Evolutionary conservation across 148 eudicot genomes (phyloP).

Genomic region (Rhododendron williamsianum): DNA sequence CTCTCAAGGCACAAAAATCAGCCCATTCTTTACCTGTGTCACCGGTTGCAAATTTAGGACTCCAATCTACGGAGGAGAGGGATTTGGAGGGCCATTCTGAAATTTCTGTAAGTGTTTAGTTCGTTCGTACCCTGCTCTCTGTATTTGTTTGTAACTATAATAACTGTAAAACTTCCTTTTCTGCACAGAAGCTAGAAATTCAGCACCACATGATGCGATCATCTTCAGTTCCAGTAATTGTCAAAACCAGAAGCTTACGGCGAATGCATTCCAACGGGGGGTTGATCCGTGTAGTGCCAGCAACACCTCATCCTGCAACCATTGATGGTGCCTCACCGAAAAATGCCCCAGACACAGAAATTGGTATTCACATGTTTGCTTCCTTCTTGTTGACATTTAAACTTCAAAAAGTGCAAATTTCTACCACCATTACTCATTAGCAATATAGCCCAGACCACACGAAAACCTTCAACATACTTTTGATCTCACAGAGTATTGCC

Average conservation of each 20-base stretch:
- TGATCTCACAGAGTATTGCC: neutral
- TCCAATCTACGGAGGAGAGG: conserved; percentile 14
- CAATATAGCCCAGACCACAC: neutral
- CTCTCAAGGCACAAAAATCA: conserved; percentile 36
- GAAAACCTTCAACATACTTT: neutral
- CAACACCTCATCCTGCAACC: conserved; percentile 19
- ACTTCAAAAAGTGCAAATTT: neutral
- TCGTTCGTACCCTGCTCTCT: neutral
- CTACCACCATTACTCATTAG: neutral
- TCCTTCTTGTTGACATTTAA: neutral
- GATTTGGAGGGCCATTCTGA: conserved; percentile 18
- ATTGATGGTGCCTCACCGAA: conserved; percentile 25
- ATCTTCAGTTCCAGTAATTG: conserved; percentile 40
- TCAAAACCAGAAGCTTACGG: conserved; percentile 37
- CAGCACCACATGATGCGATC: conserved; percentile 36
- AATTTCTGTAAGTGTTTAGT: conserved; percentile 19
- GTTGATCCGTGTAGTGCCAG: conserved; percentile 33
- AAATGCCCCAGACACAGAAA: conserved; percentile 26
- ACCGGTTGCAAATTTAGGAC: conserved; percentile 31
- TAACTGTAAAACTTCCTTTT: conserved; percentile 4
- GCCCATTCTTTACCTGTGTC: conserved; percentile 43
- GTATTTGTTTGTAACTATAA: neutral
- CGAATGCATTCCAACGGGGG: conserved; percentile 31
- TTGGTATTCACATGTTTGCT: conserved; percentile 19
- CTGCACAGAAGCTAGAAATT: conserved; percentile 20